phyloP scores from a whole-genome alignment of 306 rosid species.

The Prunus mongolica region DNA sequence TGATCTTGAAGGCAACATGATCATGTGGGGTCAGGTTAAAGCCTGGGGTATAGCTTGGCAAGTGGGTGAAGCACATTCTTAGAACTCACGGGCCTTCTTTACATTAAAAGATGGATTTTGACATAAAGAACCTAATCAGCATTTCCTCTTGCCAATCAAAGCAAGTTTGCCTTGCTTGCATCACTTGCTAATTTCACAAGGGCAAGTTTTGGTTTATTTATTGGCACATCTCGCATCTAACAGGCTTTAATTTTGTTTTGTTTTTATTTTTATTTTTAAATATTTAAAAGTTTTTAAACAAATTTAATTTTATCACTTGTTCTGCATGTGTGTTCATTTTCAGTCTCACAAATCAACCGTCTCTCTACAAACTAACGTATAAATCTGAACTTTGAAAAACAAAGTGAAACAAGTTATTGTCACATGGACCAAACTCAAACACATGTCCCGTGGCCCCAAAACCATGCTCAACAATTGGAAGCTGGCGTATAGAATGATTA shows the following conservation, averaged over 20 bases:
- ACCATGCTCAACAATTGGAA: neutral
- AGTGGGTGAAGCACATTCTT: constrained; percentile 28
- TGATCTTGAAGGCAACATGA: neutral
- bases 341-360: too few relatives aligned
- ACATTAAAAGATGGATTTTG: neutral
- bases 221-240: neutral
- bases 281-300: neutral
- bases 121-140: neutral
- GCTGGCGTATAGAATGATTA: neutral
- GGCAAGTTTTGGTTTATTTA: neutral
- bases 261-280: neutral
- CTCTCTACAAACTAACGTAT: neutral
- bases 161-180: neutral
- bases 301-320: too few relatives aligned
- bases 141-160: neutral
- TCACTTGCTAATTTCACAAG: neutral
- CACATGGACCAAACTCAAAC: constrained; percentile 1
- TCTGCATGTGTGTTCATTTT: neutral
- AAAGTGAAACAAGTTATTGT: neutral
- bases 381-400: too few relatives aligned
- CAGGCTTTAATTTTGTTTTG: neutral
- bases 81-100: neutral
- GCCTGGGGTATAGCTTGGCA: constrained; percentile 13
- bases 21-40: constrained; percentile 19
- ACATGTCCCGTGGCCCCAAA: neutral